Evolutionary conservation across 306 rosid species (phyloP).

Genomic region (Bauhinia variegata): DNA sequence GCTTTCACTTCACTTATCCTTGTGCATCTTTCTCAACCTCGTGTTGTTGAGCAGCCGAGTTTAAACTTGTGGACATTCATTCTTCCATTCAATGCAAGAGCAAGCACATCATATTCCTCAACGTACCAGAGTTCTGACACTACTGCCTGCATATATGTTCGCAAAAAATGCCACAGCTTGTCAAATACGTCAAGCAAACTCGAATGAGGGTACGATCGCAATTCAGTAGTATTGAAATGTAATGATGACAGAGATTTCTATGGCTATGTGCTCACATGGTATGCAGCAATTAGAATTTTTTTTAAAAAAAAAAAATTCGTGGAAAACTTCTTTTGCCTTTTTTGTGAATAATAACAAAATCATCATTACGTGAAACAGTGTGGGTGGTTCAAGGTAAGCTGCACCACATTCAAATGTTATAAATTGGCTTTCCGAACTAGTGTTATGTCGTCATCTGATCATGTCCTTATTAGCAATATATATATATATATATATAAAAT

Average conservation of each 20-base stretch:
- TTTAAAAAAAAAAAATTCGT: background rate
- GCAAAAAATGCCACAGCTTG: too few species aligned
- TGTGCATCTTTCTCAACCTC: slow-evolving; percentile 27
- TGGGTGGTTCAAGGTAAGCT: too few species aligned
- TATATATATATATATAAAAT: too few species aligned
- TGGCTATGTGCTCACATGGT: background rate
- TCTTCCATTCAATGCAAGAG: slow-evolving; percentile 92
- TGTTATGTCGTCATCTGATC: too few species aligned
- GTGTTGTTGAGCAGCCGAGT: slow-evolving; percentile 65
- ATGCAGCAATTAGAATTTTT: background rate
- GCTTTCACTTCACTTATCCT: background rate
- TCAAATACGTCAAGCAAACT: slow-evolving; percentile 5
- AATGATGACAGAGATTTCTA: too few species aligned
- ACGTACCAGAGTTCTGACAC: slow-evolving; percentile 95
- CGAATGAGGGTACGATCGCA: background rate
- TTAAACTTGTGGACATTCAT: slow-evolving; percentile 68
- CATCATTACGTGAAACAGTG: too few species aligned
- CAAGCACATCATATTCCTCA: slow-evolving; percentile 89
- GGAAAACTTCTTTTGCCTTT: too few species aligned
- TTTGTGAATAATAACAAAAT: too few species aligned
- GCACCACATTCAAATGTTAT: too few species aligned
- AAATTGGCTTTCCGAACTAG: too few species aligned
- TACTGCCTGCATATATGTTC: slow-evolving; percentile 67
- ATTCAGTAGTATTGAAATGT: background rate
- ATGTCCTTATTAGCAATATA: too few species aligned